Percentiles rank a stretch among this genome's conserved stretches.
Evolutionary conservation across 2,329 filamentous ascomycete genomes (phyloP).

Genomic region (Aspergillus ruber): DNA sequence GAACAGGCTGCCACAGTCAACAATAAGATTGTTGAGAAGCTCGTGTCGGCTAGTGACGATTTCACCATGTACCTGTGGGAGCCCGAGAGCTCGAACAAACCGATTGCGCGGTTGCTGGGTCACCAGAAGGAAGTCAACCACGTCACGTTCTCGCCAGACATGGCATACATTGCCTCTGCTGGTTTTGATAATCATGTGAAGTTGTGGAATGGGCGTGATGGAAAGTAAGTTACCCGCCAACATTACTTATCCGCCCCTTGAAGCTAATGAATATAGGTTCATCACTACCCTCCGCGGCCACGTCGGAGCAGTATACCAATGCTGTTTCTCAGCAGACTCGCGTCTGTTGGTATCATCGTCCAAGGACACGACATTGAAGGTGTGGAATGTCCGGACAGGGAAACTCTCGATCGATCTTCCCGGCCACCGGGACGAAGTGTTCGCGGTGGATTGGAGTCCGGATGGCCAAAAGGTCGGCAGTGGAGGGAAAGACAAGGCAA

Average conservation of each 20-base stretch:
- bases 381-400: constrained; percentile 83
- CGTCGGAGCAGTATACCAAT: constrained; percentile 86
- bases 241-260: constrained; percentile 6
- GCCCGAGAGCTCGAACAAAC: constrained; percentile 69
- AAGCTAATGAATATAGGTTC: constrained; percentile 50
- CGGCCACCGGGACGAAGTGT: constrained; percentile 88
- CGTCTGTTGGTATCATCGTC: constrained; percentile 79
- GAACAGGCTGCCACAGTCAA: constrained; percentile 74
- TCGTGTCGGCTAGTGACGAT: constrained; percentile 89
- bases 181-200: constrained; percentile 95
- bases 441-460: constrained; percentile 89
- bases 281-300: constrained; percentile 83
- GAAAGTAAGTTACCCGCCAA: constrained; percentile 38
- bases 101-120: constrained; percentile 78
- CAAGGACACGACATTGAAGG: constrained; percentile 89
- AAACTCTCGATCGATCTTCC: constrained; percentile 79
- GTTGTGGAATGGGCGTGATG: constrained; percentile 74
- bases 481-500: constrained; percentile 82
- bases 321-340: constrained; percentile 86
- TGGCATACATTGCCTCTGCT: constrained; percentile 75
- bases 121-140: constrained; percentile 97
- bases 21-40: constrained; percentile 70
- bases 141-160: constrained; percentile 89
- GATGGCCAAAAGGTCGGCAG: constrained; percentile 85
- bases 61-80: constrained; percentile 97